Evolutionary conservation across 2,329 filamentous ascomycete species (phyloP), one percentile per base, ranked within the genome.

Genomic region (Neocucurbitaria cava): DNA sequence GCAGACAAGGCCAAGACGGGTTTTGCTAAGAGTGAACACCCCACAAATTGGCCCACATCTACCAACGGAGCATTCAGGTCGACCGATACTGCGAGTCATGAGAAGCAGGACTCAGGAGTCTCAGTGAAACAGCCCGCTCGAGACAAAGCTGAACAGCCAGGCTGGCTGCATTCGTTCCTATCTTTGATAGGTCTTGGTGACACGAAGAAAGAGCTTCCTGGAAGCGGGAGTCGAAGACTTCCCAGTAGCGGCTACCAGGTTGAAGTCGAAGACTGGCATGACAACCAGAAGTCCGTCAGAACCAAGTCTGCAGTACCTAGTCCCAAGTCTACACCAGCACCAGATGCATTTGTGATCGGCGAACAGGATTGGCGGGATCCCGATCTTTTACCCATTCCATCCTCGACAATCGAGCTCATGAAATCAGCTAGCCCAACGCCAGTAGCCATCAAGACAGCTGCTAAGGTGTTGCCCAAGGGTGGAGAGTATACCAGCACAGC

Each of bases 301-400:
- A 62, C 70, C 15, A 68, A 64, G 33, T 51, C 59, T 9, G 55
- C 55, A 21, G 47, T 38, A 17, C 39, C 54, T 21, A 51, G 55
- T 44, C 21, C 58, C 20, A 28, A 51, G 28, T 15, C 55, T 13
- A 52, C 50, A 21, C 46, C 42, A n/a, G 31, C 44, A n/a, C 44
- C 61, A 42, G 64, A 92, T 71, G 85, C 83, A 52, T 94, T 93
- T 70, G 83, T 90, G 40, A 93, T 94, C 65, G 91, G 90, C n/a
- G 87, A 92, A 11, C 89, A 95, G 62, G 91, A 95, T 70, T 94
- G 91, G 91, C 85, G 90, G 62, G 91, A 95, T 71, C 89, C 90
- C 5, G 90, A 92, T 70, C 78, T 92, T 17, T 79, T 91, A 20
- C 81, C 81, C 1, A 71, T 77, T 35, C 65, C 73, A 26, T 70